Percentiles rank a stretch among this genome's conserved stretches.
Evolutionary conservation across 202 grass and related monocot genomes (phyloP).

Genomic region (Zoysia matrella): DNA sequence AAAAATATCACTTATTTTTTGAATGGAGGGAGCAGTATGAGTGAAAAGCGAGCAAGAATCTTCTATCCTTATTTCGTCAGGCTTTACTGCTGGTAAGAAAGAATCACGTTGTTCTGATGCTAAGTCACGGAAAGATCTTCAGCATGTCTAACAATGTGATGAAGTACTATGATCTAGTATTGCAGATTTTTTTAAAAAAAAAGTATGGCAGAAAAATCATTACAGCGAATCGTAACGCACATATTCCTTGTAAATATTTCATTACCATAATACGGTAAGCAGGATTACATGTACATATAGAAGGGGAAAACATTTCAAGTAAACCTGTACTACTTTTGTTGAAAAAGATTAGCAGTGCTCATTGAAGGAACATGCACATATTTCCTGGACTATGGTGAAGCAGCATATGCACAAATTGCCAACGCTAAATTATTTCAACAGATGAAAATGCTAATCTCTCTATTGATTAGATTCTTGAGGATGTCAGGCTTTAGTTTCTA

Average conservation of each 20-base stretch:
- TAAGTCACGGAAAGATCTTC: too few species aligned
- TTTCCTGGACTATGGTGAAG: not conserved
- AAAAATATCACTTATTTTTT: too few species aligned
- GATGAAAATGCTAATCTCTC: conserved; percentile 44
- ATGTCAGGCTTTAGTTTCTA: conserved; percentile 29
- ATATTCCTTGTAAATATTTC: not conserved
- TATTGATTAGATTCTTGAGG: conserved; percentile 44
- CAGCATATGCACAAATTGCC: conserved; percentile 13
- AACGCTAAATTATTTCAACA: conserved; percentile 43
- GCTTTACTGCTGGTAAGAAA: not conserved
- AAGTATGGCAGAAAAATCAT: not conserved
- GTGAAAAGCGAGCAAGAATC: conserved; percentile 44
- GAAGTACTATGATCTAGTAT: not conserved
- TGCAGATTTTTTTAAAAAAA: too few species aligned
- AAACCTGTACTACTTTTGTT: not conserved
- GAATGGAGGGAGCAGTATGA: not conserved
- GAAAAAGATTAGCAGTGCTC: not conserved
- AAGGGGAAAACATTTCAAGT: not conserved
- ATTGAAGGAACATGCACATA: conserved; percentile 38
- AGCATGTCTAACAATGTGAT: not conserved
- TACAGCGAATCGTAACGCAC: not conserved
- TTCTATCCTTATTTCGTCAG: conserved; percentile 16
- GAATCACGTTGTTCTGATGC: not conserved
- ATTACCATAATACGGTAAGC: too few species aligned
- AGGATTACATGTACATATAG: not conserved